Evolutionary conservation across 306 rosid genomes (phyloP), one percentile per base, ranked within the genome.

Genomic region (Ammopiptanthus mongolicus): DNA sequence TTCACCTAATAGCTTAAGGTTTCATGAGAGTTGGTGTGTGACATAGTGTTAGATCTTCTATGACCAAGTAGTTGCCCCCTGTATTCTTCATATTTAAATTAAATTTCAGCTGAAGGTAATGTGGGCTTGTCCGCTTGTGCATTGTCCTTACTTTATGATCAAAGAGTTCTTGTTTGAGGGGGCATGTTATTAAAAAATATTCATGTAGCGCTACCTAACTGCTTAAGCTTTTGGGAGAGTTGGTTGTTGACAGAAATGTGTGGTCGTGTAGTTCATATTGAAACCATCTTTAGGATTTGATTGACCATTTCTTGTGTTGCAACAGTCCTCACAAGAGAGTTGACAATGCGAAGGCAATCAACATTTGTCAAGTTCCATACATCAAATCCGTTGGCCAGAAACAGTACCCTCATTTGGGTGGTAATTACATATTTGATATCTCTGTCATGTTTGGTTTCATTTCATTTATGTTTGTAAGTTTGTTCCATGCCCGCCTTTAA

Each of bases 341-440:
- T 82, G 85, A 90, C 87, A 34, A 75, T 90, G 92, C 86, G 77
- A 80, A 90, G 99, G 84, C 99, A 95, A 71, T 89, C 97, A 67
- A 81, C 90, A 76, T 90, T 95, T 84, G 97, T 89, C 76, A 88
- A 92, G 71, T 36, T 81, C 59, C 92, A 84, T 57, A 8, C 92
- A 51, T 81, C 98, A 83, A 95, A 79, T 76, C 88, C 91, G 50
- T 69, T 84, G 76, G 73, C 41, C 86, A 87, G 75, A 79, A 89
- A 86, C 66, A 77, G 76, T 61, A 59, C 76, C 73, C 80, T 88
- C 23, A 66, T 90, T 29, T 95, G 98, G 99, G 84, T 84, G 93
- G 99, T 95, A 95, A 69, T 80, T 81, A 62, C 69, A 61, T 8
- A 79, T 48, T 3, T 25, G 28, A 25, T 25, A 1, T 25, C 85